Percentiles rank a stretch among this genome's conserved stretches.
These are phyloP conservation scores for Escovopsis weberi DNA, from an alignment of 2,329 filamentous ascomycete species.

Conservation along the genomic window DNA sequence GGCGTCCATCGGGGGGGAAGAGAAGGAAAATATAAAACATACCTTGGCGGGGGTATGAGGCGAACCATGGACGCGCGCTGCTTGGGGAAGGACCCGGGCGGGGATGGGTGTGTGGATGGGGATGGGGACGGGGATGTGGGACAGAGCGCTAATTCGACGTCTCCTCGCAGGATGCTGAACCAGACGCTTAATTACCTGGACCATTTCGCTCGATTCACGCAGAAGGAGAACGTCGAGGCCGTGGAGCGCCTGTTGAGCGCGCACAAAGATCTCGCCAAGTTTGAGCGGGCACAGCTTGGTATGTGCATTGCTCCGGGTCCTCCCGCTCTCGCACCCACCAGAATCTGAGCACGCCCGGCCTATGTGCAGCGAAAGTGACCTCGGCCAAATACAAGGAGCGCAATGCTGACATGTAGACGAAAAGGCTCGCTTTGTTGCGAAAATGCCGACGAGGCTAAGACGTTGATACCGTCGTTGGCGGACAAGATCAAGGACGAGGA, in stretches of 20 bases:
- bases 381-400: not conserved
- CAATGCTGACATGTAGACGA: not conserved
- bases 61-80: not conserved
- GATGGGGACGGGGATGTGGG: not conserved
- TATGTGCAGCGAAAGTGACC: not conserved
- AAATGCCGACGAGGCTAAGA: constrained; percentile 88
- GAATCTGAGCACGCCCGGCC: too few species aligned
- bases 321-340: too few species aligned
- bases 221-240: constrained; percentile 88
- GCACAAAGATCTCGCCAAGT: constrained; percentile 70
- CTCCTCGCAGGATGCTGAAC: constrained; percentile 48
- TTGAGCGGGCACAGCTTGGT: constrained; percentile 89
- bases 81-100: too few species aligned
- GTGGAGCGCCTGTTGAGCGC: constrained; percentile 75
- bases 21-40: too few species aligned
- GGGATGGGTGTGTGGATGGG: not conserved
- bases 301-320: constrained; percentile 12
- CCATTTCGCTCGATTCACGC: constrained; percentile 89
- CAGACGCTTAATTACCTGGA: constrained; percentile 90
- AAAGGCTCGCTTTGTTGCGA: constrained; percentile 84
- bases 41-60: not conserved
- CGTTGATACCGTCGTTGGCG: constrained; percentile 74
- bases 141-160: too few species aligned
- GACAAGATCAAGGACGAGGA: constrained; percentile 88
- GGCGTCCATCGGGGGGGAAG: too few species aligned